Conservation (phyloP, 2,329 filamentous ascomycete species). For the Arachnopeziza araneosa region DNA sequence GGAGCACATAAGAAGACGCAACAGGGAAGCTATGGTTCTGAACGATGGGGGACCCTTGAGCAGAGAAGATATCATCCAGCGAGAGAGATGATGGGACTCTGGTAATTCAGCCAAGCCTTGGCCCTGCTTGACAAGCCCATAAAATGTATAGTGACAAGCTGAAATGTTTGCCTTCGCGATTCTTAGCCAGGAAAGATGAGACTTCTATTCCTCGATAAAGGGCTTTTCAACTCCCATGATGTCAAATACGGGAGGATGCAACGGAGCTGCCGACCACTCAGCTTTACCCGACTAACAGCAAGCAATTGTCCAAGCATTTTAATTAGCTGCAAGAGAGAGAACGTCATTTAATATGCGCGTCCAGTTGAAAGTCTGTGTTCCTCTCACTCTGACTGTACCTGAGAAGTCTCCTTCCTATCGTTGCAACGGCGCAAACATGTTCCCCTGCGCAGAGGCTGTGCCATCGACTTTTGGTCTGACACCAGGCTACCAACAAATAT, state of each 20-base stretch:
- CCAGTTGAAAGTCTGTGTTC: neutral
- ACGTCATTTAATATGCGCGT: neutral
- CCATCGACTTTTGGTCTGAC: neutral
- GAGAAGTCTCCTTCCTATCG: neutral
- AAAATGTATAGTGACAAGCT: neutral
- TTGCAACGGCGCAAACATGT: neutral
- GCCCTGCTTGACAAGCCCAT: neutral
- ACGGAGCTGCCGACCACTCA: neutral
- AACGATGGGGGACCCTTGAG: slow-evolving; percentile 78
- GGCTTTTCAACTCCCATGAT: neutral
- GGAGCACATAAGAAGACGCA: slow-evolving; percentile 65
- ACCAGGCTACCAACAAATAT: neutral
- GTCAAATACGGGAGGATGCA: neutral
- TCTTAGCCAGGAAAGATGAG: neutral
- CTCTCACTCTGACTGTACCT: neutral
- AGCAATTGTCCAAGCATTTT: neutral
- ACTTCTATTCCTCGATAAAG: neutral
- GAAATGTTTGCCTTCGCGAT: neutral
- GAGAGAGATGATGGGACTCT: slow-evolving; percentile 14
- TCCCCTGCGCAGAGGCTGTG: neutral
- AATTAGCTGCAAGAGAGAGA: neutral
- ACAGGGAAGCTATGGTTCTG: slow-evolving; percentile 85
- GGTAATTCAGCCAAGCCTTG: neutral
- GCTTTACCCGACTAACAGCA: neutral
- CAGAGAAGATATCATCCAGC: slow-evolving; percentile 72